Evolutionary conservation across 83 land plant species (phyloP).

Genomic region (Larix sibirica): DNA sequence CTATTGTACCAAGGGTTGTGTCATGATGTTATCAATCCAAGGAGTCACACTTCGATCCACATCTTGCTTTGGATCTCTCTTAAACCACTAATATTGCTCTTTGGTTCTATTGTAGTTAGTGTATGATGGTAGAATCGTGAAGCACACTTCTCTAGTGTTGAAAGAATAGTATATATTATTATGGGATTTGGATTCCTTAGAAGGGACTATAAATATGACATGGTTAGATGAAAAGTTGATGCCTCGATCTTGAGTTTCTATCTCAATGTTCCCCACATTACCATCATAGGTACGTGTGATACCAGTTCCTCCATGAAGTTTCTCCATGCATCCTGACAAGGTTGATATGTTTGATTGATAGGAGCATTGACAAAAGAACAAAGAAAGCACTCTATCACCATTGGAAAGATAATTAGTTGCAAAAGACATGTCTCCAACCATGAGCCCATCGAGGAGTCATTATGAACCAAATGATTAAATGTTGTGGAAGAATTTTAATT

Average conservation of each 20-base stretch:
- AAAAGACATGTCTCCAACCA: constrained; percentile 88
- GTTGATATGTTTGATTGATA: constrained; percentile 93
- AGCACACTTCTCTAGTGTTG: constrained; percentile 88
- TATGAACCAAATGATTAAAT: constrained; percentile 60
- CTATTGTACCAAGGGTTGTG: constrained; percentile 50
- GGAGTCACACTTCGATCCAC: constrained; percentile 80
- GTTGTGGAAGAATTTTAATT: constrained; percentile 81
- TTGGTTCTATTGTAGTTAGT: constrained; percentile 68
- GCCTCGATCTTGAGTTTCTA: constrained; percentile 70
- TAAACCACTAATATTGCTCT: constrained; percentile 50
- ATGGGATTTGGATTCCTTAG: constrained; percentile 65
- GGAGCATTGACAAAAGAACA: constrained; percentile 87
- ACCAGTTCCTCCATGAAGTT: constrained; percentile 87
- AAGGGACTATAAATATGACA: constrained; percentile 89
- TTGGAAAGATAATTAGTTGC: constrained; percentile 83
- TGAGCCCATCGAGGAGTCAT: constrained; percentile 76
- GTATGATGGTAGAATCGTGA: constrained; percentile 30
- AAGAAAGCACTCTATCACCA: constrained; percentile 75
- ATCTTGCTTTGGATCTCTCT: constrained; percentile 46
- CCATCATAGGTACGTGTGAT: constrained; percentile 87
- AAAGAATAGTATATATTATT: constrained; percentile 91
- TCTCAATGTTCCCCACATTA: constrained; percentile 94
- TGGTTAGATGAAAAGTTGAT: constrained; percentile 70
- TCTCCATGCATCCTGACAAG: constrained; percentile 97
- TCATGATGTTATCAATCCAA: constrained; percentile 82